Base-by-base conservation (phyloP, 2,329 filamentous ascomycete genomes). In the Calonectria hongkongensis region DNA sequence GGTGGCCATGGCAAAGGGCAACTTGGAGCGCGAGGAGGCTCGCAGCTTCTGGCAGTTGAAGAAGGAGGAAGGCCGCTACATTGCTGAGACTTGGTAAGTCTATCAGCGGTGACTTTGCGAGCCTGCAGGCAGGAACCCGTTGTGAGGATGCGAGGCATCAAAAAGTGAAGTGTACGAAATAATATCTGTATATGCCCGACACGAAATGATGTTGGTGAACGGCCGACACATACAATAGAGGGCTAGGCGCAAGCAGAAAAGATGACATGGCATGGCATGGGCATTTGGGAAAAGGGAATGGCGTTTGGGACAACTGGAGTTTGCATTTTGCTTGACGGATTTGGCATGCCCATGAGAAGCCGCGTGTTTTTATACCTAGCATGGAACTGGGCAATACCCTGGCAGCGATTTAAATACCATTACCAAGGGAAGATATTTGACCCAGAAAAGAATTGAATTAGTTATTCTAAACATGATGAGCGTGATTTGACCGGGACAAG, bases 41-140 rank as follows among this genome's bases (percentile, higher is more conserved):
- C 88, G 90, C 82, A 91, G 93, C 75, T 99, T 98, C 83, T 98
- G 97, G 97, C 87, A 92, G 56, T 89, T 94, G 79, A 98, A 98
- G 92, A 96, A 94, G 88, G 93, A 95, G 78, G 95, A 92, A 30
- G 96, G 96, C 4, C 96, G 98, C 86, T 99, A 98, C 83, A 98
- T 98, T 88, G 95, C 96, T 72, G 96, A 93, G 86, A 93, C 91
- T 7, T 93, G 91, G 91, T 93, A 80, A 80, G 47, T 54, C 7
- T 28, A 28, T n/a, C 60, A 62, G n/a, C 7, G 21, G n/a, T 16
- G 36, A 15, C 66, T 27, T 50, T n/a, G 30, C 36, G 8, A 64
- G 6, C 27, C 15, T n/a, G 27, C 18, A n/a, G 47, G 58, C 13
- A 41, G 30, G 33, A 50, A 25, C 41, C 62, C 27, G 18, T 30